These are phyloP conservation scores for Cryptosporidium xiaoi DNA, from an alignment of 169 alveolate genomes.

Conservation along the genomic window DNA sequence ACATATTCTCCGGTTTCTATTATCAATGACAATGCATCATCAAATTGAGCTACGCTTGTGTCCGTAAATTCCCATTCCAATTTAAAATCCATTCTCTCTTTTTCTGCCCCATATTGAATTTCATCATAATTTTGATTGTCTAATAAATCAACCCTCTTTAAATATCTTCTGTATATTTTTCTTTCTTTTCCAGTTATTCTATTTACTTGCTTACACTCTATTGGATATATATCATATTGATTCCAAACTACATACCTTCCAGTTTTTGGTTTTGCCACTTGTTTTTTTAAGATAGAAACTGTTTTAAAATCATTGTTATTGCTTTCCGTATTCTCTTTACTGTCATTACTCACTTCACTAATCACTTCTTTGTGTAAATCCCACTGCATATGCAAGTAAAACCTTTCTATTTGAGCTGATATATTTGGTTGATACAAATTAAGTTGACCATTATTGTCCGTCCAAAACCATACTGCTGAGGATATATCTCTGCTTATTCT, in stretches of 20 bases:
- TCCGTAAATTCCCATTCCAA: conserved; percentile 74
- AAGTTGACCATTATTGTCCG: conserved; percentile 59
- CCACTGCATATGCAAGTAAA: conserved; percentile 70
- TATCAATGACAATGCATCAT: conserved; percentile 61
- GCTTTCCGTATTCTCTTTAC: neutral
- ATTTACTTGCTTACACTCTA: conserved; percentile 55
- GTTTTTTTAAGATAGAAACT: neutral
- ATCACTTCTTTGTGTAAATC: conserved; percentile 30
- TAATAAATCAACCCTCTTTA: conserved; percentile 14
- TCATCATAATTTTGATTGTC: neutral
- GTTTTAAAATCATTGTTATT: neutral
- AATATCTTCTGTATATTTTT: conserved; percentile 34
- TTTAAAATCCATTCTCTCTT: conserved; percentile 10
- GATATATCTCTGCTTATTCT: conserved; percentile 72
- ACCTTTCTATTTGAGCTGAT: conserved; percentile 71
- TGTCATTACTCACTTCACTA: neutral
- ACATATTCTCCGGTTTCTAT: conserved; percentile 60
- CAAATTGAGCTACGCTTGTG: conserved; percentile 39
- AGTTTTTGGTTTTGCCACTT: conserved; percentile 45
- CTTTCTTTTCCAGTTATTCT: conserved; percentile 74
- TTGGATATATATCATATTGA: conserved; percentile 71
- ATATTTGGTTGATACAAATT: conserved; percentile 68
- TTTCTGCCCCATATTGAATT: neutral
- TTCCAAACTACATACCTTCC: conserved; percentile 58
- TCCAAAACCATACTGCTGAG: conserved; percentile 72